Evolutionary conservation across 805 yeast genomes (phyloP), one percentile per base, ranked within the genome.

Genomic region (Saccharomycopsis sp.): DNA sequence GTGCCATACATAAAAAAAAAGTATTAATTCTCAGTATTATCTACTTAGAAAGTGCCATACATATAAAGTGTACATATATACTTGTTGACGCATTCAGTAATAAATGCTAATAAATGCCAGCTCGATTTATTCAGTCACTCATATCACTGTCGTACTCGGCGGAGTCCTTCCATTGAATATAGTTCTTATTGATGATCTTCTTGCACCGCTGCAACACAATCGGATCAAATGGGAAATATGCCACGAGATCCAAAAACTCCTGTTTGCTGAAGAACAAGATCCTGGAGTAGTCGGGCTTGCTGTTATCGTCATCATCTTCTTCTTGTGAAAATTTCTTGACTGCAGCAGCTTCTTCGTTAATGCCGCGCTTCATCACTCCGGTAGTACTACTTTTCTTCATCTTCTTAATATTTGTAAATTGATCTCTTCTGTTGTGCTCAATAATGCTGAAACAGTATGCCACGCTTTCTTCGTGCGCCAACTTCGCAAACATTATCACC

Each of bases 141-240:
- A n/a, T 41, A 21, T 37, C 45, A 27, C 34, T 23, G 17, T 34
- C 37, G 13, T 41, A 27, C 1, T 41, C 42, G 15, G 12, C 21
- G 15, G 17, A 9, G 21, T 18, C 30, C 27, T 69, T 70, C 97
- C 97, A 89, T 52, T 87, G 92, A 20, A 88, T 75, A 54, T 77
- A 82, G 45, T 69, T 68, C 4, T 61, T 66, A 23, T 68, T 64
- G 42, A 92, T 62, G 25, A 75, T 57, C 30, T 61, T 58, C 52
- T 77, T 75, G 36, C 84, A 72, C 8, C 61, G 61, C 34, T 78
- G 80, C 48, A 89, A 68, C 38, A 82, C 74, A 47, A 92, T 61
- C 1, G 98, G 98, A 64, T 89, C 97, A 57, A 84, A 89, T 9
- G 98, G 98, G 61, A 89, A 89, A 57, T 86, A 89, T n/a, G 92